Evolutionary conservation across 2,329 filamentous ascomycete genomes (phyloP).

Genomic region (Ampelomyces quisqualis): DNA sequence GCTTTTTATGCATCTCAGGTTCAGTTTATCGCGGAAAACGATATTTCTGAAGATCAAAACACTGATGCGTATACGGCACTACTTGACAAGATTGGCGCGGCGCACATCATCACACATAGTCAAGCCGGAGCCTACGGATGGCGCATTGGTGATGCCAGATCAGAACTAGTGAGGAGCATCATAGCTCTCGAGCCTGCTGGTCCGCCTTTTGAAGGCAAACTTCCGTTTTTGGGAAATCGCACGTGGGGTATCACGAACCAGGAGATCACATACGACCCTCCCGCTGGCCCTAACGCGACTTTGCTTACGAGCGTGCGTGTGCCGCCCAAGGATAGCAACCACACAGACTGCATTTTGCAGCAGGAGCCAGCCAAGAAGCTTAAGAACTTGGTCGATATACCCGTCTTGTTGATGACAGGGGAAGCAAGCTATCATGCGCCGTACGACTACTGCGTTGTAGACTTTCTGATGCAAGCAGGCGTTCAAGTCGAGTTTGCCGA

Average conservation of each 20-base stretch:
- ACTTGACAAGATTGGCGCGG: constrained; percentile 47
- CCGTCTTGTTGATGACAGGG: constrained; percentile 53
- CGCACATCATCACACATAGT: constrained; percentile 54
- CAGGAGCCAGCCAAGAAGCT: constrained; percentile 48
- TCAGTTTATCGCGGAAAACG: constrained; percentile 37
- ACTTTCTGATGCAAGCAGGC: constrained; percentile 52
- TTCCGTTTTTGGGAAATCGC: constrained; percentile 18
- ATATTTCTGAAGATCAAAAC: constrained; percentile 35
- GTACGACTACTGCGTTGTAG: constrained; percentile 58
- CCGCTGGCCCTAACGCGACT: constrained; percentile 24
- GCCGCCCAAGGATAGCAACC: constrained; percentile 24
- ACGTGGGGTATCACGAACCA: constrained; percentile 40
- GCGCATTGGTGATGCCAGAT: constrained; percentile 53
- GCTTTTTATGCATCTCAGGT: constrained; percentile 51
- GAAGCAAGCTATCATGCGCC: constrained; percentile 57
- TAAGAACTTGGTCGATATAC: constrained; percentile 51
- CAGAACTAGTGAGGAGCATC: constrained; percentile 52
- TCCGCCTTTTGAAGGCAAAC: constrained; percentile 46
- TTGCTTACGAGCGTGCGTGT: constrained; percentile 24
- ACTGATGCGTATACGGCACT: constrained; percentile 47
- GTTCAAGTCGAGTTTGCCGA: constrained; percentile 27
- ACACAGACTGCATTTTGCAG: constrained; percentile 46
- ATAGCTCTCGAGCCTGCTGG: constrained; percentile 57
- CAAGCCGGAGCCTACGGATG: constrained; percentile 52
- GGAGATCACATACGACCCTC: constrained; percentile 37